These are phyloP conservation scores for Pseudophaeomoniella oleicola DNA, from an alignment of 2,329 filamentous ascomycete species.

Conservation along the genomic window DNA sequence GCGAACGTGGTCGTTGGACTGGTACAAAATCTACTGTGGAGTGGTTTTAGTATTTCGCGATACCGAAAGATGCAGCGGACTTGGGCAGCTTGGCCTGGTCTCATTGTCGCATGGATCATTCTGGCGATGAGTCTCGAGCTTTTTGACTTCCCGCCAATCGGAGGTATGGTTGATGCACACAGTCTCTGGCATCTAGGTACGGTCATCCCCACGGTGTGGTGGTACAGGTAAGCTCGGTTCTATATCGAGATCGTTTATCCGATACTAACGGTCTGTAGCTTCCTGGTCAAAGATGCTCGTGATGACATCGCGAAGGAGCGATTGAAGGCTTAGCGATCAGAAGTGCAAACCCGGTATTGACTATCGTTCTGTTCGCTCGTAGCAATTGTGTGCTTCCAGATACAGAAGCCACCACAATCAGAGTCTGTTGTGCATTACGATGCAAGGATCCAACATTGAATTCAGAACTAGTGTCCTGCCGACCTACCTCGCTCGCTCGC, in stretches of 20 bases:
- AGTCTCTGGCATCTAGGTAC: conserved; percentile 93
- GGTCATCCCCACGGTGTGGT: conserved; percentile 72
- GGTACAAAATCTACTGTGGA: conserved; percentile 73
- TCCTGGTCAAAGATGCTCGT: conserved; percentile 70
- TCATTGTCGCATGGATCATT: conserved; percentile 85
- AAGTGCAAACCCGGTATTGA: no score
- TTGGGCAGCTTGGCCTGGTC: conserved; percentile 81
- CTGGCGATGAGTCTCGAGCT: conserved; percentile 91
- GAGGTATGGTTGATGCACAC: conserved; percentile 78
- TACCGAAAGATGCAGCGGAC: conserved; percentile 56
- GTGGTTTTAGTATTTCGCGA: conserved; percentile 60
- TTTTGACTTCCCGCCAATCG: conserved; percentile 79
- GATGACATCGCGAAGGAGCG: conserved; percentile 64
- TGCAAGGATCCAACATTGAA: no score
- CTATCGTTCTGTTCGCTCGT: no score
- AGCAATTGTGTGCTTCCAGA: no score
- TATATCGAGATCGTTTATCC: conserved; percentile 1
- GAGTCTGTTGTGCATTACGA: no score
- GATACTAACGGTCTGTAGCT: conserved; percentile 37
- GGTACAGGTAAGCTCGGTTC: conserved; percentile 67
- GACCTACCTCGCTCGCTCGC: no score
- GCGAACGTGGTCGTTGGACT: conserved; percentile 77
- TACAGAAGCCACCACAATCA: no score
- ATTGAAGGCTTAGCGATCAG: conserved; percentile 58
- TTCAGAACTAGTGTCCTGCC: no score